Evolutionary conservation across 805 yeast genomes (phyloP), one percentile per base, ranked within the genome.

Genomic region (Saturnispora gosingensis): DNA sequence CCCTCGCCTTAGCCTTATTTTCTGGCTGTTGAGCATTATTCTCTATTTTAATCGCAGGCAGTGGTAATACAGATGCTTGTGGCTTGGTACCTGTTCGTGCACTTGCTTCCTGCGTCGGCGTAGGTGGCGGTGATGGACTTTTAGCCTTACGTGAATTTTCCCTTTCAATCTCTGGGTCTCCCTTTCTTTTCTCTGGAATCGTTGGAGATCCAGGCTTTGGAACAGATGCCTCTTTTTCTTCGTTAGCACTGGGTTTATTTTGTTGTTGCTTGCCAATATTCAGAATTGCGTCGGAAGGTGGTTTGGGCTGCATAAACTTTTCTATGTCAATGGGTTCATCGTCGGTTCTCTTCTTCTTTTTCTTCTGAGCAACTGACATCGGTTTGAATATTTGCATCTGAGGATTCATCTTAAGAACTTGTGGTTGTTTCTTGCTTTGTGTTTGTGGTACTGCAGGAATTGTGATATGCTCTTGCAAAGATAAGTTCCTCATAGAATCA

Each of bases 101-200:
- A n/a, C 30, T 16, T 24, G 45, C 8, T 6, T 15, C 46, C 5
- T 13, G 13, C 11, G 25, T n/a, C n/a, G 49, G 13, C 11, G 44
- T 13, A 7, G 36, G 24, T 4, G 46, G 27, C 15, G 50, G 50
- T 39, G 45, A 38, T 10, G 40, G 42, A 10, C 32, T 27, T 13
- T 18, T 16, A 11, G 43, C 35, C 25, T 34, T 40, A 32, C 44
- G 24, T 22, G 42, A 13, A 13, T 15, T 11, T 11, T 11, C 25
- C 16, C 15, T 40, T 16, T 15, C 28, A 15, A 42, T 24, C 34
- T 40, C 43, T 16, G 45, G 30, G n/a, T 38, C 45, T 11, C 42
- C 49, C 28, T 52, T 53, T 46, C 62, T 53, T 44, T 62, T 59
- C n/a, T 58, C 63, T 9, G 61, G 58, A 24, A 56, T 49, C 2